Conservation (phyloP, 2,329 filamentous ascomycete species). For the Cryphonectria carpinicola region DNA sequence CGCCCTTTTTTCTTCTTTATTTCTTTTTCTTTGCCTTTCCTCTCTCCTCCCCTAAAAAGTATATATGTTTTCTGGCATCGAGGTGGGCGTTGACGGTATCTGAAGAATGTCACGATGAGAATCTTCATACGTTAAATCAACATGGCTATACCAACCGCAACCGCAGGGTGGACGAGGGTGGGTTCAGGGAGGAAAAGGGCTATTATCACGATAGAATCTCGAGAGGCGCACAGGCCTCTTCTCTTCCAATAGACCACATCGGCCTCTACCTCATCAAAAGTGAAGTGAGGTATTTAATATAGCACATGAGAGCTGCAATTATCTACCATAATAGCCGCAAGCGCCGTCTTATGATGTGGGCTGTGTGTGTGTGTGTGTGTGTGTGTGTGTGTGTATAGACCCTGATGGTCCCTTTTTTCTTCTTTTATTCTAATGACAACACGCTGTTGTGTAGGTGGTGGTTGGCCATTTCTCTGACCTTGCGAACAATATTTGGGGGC, state of each 20-base stretch:
- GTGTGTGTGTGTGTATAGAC: neutral
- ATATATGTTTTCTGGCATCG: neutral
- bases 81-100: slow-evolving; percentile 21
- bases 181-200: neutral
- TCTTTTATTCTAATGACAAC: neutral
- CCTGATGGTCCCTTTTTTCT: neutral
- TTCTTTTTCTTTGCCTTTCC: neutral
- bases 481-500: neutral
- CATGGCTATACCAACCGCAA: neutral
- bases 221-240: neutral
- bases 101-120: slow-evolving; percentile 2
- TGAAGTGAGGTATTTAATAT: neutral
- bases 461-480: neutral
- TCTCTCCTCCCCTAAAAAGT: neutral
- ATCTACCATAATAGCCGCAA: neutral
- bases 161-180: neutral
- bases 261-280: neutral
- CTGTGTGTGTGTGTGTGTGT: too few species aligned
- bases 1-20: too few species aligned
- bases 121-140: neutral
- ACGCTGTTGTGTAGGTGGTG: neutral
- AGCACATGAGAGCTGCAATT: neutral
- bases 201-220: neutral
- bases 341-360: neutral
- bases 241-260: neutral